Evolutionary conservation across 371 early-diverging fungal genomes (phyloP).

Genomic region (Mucor saturninus): DNA sequence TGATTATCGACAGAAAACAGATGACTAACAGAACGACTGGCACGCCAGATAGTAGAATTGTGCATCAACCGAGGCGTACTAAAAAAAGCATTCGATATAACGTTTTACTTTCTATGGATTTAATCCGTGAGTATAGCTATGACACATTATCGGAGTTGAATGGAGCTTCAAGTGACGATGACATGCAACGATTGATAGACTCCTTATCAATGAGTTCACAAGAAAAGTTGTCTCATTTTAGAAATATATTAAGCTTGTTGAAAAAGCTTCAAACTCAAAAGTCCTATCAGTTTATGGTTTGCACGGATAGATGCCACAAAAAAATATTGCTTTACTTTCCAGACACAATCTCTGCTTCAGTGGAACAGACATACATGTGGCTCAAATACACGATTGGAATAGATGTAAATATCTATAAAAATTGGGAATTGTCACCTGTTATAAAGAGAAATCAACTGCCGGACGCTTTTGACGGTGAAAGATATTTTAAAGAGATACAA

Average conservation of each 20-base stretch:
- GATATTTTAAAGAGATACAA: constrained; percentile 23
- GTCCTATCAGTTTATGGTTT: constrained; percentile 13
- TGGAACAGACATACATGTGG: constrained; percentile 12
- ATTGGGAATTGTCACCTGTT: constrained; percentile 12
- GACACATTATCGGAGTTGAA: background rate
- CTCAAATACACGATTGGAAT: constrained; percentile 5
- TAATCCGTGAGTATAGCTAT: constrained; percentile 6
- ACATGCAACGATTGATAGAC: constrained; percentile 13
- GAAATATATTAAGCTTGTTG: constrained; percentile 10
- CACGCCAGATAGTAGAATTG: background rate
- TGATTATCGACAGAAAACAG: constrained; percentile 12
- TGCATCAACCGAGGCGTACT: background rate
- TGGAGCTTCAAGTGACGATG: background rate
- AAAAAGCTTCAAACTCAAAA: constrained; percentile 12
- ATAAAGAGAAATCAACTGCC: background rate
- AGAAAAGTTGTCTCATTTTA: constrained; percentile 13
- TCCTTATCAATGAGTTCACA: constrained; percentile 9
- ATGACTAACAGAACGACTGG: background rate
- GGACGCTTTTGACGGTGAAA: constrained; percentile 16
- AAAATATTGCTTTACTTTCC: constrained; percentile 19
- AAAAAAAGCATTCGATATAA: constrained; percentile 1
- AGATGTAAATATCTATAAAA: constrained; percentile 1
- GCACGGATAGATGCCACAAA: constrained; percentile 11
- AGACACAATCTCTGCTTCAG: constrained; percentile 7
- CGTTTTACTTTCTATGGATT: constrained; percentile 15